A percentile compares a stretch with the other conserved stretches of the same genome.
These are phyloP conservation scores for Dryadomyces quercivorus DNA, from an alignment of 2,329 filamentous ascomycete genomes.

Conservation along the genomic window DNA sequence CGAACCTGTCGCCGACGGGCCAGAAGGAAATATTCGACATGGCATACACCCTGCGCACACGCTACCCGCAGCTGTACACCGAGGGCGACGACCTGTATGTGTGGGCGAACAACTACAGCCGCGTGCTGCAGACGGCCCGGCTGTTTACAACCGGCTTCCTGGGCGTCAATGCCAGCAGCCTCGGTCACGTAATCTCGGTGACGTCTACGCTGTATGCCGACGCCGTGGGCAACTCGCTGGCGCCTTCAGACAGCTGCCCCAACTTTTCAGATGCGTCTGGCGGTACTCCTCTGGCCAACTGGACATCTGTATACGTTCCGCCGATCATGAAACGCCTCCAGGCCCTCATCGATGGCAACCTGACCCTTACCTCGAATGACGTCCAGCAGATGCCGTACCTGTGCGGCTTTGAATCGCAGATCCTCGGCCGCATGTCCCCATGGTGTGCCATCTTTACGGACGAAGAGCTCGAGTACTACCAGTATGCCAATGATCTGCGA, in stretches of 20 bases:
- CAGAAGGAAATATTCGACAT: constrained; percentile 48
- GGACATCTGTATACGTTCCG: constrained; percentile 18
- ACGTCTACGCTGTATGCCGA: constrained; percentile 38
- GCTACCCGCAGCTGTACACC: constrained; percentile 36
- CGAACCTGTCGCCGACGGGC: constrained; percentile 47
- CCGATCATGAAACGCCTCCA: constrained; percentile 42
- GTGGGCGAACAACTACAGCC: constrained; percentile 55
- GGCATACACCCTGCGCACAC: constrained; percentile 37
- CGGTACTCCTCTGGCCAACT: constrained; percentile 26
- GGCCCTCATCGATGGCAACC: constrained; percentile 35
- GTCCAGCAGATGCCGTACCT: constrained; percentile 43
- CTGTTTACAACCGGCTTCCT: constrained; percentile 51
- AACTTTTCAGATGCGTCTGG: constrained; percentile 42
- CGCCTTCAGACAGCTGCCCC: constrained; percentile 50
- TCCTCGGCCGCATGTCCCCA: constrained; percentile 46
- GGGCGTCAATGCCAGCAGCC: constrained; percentile 37
- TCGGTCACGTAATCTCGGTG: constrained; percentile 45
- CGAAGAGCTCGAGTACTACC: constrained; percentile 49
- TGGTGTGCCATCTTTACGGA: constrained; percentile 52
- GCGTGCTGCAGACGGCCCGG: constrained; percentile 49
- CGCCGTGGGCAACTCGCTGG: constrained; percentile 49
- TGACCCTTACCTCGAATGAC: constrained; percentile 36
- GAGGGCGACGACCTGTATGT: constrained; percentile 40
- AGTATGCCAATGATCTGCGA: constrained; percentile 55
- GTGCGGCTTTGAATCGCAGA: constrained; percentile 61